A percentile compares a stretch with the other conserved stretches of the same genome.
Evolutionary conservation across 2,329 filamentous ascomycete genomes (phyloP).

Genomic region (Coniochaeta prunicola): DNA sequence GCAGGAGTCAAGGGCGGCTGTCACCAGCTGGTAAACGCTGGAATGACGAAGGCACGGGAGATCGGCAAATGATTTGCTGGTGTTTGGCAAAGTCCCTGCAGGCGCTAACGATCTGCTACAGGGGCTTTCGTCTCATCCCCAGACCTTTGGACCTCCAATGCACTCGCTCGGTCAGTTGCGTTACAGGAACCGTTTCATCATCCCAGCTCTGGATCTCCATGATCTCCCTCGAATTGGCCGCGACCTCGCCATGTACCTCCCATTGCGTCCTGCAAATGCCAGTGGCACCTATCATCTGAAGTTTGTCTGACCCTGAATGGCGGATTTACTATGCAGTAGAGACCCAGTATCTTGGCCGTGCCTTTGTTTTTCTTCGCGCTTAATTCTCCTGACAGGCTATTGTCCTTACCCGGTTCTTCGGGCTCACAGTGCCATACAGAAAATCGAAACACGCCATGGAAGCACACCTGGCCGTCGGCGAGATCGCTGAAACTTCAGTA

Average conservation of each 20-base stretch:
- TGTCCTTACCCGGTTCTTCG: not conserved
- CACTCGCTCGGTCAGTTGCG: conserved; percentile 5
- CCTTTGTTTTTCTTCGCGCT: not conserved
- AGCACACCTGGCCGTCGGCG: not conserved
- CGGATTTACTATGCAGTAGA: too few species aligned
- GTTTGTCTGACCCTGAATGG: not conserved
- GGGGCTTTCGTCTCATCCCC: conserved; percentile 2
- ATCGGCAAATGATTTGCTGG: not conserved
- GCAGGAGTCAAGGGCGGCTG: not conserved
- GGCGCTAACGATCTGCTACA: not conserved
- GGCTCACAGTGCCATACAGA: not conserved
- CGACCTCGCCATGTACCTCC: not conserved
- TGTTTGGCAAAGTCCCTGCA: not conserved
- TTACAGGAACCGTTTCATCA: conserved; percentile 18
- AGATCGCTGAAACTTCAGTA: not conserved
- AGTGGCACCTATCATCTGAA: not conserved
- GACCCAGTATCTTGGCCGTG: too few species aligned
- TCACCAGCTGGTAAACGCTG: not conserved
- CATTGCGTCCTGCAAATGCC: not conserved
- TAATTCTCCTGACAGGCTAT: not conserved
- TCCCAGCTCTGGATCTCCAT: conserved; percentile 7
- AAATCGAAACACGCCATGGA: not conserved
- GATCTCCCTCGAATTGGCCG: not conserved
- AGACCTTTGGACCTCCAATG: not conserved
- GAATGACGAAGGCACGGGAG: not conserved